phyloP scores from a whole-genome alignment of 345 rosid genomes.

The Nasturtium officinale region DNA sequence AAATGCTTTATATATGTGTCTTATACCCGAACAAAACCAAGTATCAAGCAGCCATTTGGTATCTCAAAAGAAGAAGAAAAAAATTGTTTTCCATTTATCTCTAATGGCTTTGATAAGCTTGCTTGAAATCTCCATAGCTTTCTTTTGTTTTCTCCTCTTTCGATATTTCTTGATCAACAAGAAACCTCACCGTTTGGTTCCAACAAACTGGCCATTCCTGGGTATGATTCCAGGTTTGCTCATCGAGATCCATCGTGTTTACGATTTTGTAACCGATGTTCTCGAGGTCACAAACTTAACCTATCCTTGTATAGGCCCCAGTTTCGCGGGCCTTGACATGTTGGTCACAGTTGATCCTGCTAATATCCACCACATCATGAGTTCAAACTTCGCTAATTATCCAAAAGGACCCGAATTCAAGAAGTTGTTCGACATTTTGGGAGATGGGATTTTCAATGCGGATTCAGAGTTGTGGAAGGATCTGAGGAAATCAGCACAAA shows the following conservation, averaged over 20 bases:
- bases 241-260: constrained; percentile 39
- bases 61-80: background rate
- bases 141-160: constrained; percentile 42
- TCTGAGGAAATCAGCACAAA: constrained; percentile 49
- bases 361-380: constrained; percentile 60
- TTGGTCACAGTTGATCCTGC: constrained; percentile 56
- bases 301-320: constrained; percentile 47
- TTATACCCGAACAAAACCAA: background rate
- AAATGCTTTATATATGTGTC: constrained; percentile 6
- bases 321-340: constrained; percentile 43
- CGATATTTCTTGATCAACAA: constrained; percentile 14
- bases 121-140: constrained; percentile 44
- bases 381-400: constrained; percentile 57
- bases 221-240: constrained; percentile 62
- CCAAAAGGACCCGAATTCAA: constrained; percentile 64
- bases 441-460: constrained; percentile 60
- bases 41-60: constrained; percentile 22
- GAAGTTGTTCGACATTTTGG: constrained; percentile 55
- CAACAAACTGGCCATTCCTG: constrained; percentile 52
- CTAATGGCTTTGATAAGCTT: constrained; percentile 37
- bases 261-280: constrained; percentile 41
- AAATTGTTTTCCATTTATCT: no score
- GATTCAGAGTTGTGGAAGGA: constrained; percentile 54
- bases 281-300: constrained; percentile 38
- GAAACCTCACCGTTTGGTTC: constrained; percentile 27